These are phyloP conservation scores for Monascus ruber DNA, from an alignment of 2,329 filamentous ascomycete species.

Conservation along the genomic window DNA sequence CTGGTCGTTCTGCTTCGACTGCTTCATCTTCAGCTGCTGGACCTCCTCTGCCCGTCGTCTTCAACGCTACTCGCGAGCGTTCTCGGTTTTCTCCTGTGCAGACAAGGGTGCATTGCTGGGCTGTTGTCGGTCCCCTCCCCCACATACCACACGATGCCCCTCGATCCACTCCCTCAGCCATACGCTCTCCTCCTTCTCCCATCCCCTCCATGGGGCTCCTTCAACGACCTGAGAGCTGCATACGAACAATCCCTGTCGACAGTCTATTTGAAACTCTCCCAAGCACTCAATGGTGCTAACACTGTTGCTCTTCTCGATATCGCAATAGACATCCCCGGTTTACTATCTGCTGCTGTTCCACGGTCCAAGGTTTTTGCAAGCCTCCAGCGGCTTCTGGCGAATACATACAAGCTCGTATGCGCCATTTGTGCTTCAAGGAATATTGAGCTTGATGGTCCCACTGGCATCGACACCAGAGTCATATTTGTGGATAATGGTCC, in stretches of 20 bases:
- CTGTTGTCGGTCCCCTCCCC: neutral
- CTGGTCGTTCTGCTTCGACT: neutral
- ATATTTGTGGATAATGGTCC: conserved; percentile 56
- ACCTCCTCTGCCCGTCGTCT: no score
- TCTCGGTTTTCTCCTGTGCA: no score
- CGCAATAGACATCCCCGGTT: conserved; percentile 52
- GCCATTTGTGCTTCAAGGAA: conserved; percentile 54
- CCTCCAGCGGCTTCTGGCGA: conserved; percentile 64
- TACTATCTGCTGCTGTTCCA: conserved; percentile 40
- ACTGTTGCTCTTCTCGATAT: conserved; percentile 40
- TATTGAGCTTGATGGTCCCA: conserved; percentile 53
- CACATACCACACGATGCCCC: neutral
- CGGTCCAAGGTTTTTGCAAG: conserved; percentile 51
- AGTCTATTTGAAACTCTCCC: conserved; percentile 41
- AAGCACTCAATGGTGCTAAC: conserved; percentile 17
- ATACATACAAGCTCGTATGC: conserved; percentile 67
- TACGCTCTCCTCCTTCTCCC: conserved; percentile 49
- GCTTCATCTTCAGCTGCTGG: neutral
- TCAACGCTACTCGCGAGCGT: no score
- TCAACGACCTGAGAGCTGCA: conserved; percentile 43
- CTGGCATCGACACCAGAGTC: conserved; percentile 65
- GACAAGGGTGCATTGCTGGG: no score
- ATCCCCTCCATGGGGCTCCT: conserved; percentile 46
- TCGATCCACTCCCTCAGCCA: conserved; percentile 1
- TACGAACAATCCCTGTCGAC: conserved; percentile 50